These are phyloP conservation scores for Globisporangium echinulatum DNA, from an alignment of 352 stramenopile genomes.

Conservation along the genomic window DNA sequence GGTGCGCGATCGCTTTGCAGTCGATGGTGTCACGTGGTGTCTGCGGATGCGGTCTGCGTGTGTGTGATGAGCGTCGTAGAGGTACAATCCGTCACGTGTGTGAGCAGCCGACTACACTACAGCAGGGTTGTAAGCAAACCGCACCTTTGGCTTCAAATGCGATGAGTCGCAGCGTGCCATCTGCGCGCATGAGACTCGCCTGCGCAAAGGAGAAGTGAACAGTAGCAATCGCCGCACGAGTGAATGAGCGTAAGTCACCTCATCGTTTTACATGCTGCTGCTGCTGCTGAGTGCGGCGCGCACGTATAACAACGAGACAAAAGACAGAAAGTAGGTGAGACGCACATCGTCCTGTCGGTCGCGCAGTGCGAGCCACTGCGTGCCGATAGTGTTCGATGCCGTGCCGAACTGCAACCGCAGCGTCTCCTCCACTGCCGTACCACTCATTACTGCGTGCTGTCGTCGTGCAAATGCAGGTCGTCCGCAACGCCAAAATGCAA, in stretches of 20 bases:
- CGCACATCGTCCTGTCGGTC: slow-evolving; percentile 33
- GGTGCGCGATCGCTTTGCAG: slow-evolving; percentile 7
- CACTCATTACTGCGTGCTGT: neutral
- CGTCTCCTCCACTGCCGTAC: slow-evolving; percentile 34
- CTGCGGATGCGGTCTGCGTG: slow-evolving; percentile 32
- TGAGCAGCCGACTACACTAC: neutral
- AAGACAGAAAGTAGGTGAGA: neutral
- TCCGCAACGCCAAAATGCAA: neutral
- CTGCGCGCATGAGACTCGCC: slow-evolving; percentile 18
- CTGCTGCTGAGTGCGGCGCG: too few relatives aligned
- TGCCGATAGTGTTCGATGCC: slow-evolving; percentile 57
- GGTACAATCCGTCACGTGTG: neutral
- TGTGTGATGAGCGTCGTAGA: neutral
- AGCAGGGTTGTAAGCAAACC: neutral
- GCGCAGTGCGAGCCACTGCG: slow-evolving; percentile 48
- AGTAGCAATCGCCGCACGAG: too few relatives aligned
- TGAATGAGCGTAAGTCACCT: too few relatives aligned
- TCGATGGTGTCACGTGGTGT: slow-evolving; percentile 14
- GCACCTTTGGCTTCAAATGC: slow-evolving; percentile 74
- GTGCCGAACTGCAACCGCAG: slow-evolving; percentile 69
- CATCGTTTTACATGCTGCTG: too few relatives aligned
- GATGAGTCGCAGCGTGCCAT: slow-evolving; percentile 41
- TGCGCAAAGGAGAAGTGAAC: slow-evolving; percentile 1
- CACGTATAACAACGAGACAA: too few relatives aligned
- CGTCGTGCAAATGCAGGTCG: too few relatives aligned